phyloP scores from a whole-genome alignment of 805 yeast genomes.

The Saccharomyces kudriavzevii region DNA sequence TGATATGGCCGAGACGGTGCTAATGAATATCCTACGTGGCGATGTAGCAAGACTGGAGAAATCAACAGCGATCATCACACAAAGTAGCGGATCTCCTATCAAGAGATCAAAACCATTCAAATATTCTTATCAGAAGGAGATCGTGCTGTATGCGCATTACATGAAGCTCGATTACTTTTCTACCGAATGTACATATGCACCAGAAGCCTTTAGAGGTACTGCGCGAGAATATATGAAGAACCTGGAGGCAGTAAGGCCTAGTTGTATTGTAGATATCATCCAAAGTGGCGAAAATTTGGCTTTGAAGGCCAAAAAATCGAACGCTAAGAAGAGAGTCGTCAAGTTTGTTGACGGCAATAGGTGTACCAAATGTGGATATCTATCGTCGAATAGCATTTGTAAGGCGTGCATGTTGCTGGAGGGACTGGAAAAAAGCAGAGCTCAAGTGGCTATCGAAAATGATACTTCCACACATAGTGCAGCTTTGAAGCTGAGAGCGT shows the following conservation, averaged over 20 bases:
- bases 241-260: slow-evolving; percentile 81
- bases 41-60: slow-evolving; percentile 87
- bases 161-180: slow-evolving; percentile 91
- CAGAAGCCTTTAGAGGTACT: slow-evolving; percentile 97
- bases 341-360: slow-evolving; percentile 54
- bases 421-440: slow-evolving; percentile 71
- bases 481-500: slow-evolving; percentile 49
- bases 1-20: slow-evolving; percentile 96
- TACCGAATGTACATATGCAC: slow-evolving; percentile 96
- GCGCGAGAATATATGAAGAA: slow-evolving; percentile 89
- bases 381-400: slow-evolving; percentile 81
- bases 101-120: slow-evolving; percentile 94
- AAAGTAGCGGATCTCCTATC: slow-evolving; percentile 76
- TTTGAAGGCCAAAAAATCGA: slow-evolving; percentile 48
- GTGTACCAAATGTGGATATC: slow-evolving; percentile 86
- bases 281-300: slow-evolving; percentile 85
- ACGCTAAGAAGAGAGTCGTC: slow-evolving; percentile 31
- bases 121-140: slow-evolving; percentile 93
- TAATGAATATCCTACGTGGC: slow-evolving; percentile 93
- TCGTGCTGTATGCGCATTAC: slow-evolving; percentile 94
- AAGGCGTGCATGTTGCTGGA: slow-evolving; percentile 87
- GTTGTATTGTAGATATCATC: slow-evolving; percentile 88
- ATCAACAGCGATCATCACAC: slow-evolving; percentile 79
- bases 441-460: slow-evolving; percentile 47
- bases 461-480: slow-evolving; percentile 52